A percentile compares a stretch with the other conserved stretches of the same genome.
Evolutionary conservation across 2,329 filamentous ascomycete species (phyloP).

Genomic region (Grosmannia huntii): DNA sequence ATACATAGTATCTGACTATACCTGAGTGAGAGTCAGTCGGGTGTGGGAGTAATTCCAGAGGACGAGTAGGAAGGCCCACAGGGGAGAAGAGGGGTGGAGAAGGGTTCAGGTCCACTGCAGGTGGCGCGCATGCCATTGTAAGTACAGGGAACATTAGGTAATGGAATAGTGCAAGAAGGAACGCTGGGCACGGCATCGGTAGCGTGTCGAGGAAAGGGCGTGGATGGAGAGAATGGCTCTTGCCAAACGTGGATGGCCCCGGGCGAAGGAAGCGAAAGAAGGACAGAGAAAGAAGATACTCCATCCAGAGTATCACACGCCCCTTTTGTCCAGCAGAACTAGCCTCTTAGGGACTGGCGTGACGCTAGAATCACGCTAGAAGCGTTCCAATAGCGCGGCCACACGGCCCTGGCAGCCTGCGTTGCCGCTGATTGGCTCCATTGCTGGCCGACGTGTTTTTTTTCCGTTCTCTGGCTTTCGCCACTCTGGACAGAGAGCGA

Average conservation of each 20-base stretch:
- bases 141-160: no score
- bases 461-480: neutral
- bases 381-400: constrained; percentile 14
- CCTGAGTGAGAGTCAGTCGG: neutral
- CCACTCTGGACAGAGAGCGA: neutral
- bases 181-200: neutral
- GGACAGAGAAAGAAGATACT: neutral
- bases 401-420: neutral
- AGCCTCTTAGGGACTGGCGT: constrained; percentile 3
- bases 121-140: neutral
- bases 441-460: neutral
- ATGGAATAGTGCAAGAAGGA: neutral
- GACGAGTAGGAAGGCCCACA: no score
- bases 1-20: neutral
- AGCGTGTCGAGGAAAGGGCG: neutral
- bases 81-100: neutral
- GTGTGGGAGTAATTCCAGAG: neutral
- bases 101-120: neutral
- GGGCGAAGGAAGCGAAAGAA: neutral
- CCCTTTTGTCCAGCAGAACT: neutral
- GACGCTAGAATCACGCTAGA: constrained; percentile 27
- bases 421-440: neutral
- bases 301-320: constrained; percentile 1
- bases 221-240: no score
- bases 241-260: no score